Percentiles rank a stretch among this genome's conserved stretches.
These are phyloP conservation scores for Lineolata rhizophorae DNA, from an alignment of 495 filamentous ascomycete genomes.

Conservation along the genomic window DNA sequence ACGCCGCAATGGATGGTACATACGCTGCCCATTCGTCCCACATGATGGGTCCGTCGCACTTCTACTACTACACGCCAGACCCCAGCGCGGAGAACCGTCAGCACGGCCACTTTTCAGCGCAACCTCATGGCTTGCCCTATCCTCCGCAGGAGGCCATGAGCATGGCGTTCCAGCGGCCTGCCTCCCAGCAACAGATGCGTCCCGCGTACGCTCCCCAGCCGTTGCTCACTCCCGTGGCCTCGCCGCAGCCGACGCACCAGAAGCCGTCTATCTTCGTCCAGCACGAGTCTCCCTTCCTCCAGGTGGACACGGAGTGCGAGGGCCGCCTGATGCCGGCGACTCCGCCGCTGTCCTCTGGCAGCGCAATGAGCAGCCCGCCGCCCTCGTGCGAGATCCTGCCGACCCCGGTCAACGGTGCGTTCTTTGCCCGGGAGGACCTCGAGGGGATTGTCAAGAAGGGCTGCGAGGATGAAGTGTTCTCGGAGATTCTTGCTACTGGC, in stretches of 20 bases:
- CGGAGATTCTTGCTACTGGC: slow-evolving; percentile 51
- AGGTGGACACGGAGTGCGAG: slow-evolving; percentile 55
- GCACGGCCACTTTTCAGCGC: slow-evolving; percentile 63
- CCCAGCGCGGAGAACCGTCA: slow-evolving; percentile 51
- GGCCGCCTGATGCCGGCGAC: slow-evolving; percentile 36
- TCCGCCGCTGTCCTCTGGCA: slow-evolving; percentile 69
- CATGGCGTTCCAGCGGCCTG: slow-evolving; percentile 21
- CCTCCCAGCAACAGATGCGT: slow-evolving; percentile 47
- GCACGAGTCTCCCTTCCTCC: slow-evolving; percentile 44
- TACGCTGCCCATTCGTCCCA: slow-evolving; percentile 31
- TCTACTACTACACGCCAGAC: slow-evolving; percentile 82
- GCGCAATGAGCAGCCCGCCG: slow-evolving; percentile 70
- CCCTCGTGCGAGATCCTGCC: slow-evolving; percentile 52
- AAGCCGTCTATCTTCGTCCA: slow-evolving; percentile 54
- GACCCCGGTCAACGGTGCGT: slow-evolving; percentile 63
- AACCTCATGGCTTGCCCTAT: slow-evolving; percentile 26
- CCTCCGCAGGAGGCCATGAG: slow-evolving; percentile 15
- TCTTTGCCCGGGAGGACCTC: slow-evolving; percentile 50
- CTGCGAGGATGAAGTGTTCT: slow-evolving; percentile 51
- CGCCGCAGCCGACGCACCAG: slow-evolving; percentile 53
- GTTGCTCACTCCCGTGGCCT: slow-evolving; percentile 54
- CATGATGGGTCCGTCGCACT: slow-evolving; percentile 52
- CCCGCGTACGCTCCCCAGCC: slow-evolving; percentile 36
- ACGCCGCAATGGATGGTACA: slow-evolving; percentile 37
- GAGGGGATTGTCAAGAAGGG: slow-evolving; percentile 60